These are phyloP conservation scores for Ogataea populi-albae DNA, from an alignment of 805 yeast species.

Conservation along the genomic window DNA sequence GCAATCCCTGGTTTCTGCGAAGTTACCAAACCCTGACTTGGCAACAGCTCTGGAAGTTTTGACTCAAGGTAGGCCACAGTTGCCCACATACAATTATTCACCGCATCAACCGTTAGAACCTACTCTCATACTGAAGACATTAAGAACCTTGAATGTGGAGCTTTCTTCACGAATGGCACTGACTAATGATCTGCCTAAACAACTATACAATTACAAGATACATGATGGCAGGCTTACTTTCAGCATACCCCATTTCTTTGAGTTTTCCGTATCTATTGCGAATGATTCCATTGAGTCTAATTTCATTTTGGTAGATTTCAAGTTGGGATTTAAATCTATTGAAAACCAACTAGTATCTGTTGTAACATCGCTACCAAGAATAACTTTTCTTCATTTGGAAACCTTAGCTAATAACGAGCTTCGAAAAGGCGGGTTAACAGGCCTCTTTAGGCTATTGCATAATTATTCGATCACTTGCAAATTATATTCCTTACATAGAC, in stretches of 20 bases:
- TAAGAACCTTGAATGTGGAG: conserved; percentile 68
- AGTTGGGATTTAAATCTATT: conserved; percentile 53
- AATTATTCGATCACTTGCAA: conserved; percentile 63
- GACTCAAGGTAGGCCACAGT: conserved; percentile 69
- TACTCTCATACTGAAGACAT: conserved; percentile 53
- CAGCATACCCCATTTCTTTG: conserved; percentile 60
- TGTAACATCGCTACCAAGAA: conserved; percentile 28
- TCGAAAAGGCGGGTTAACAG: conserved; percentile 42
- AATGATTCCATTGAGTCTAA: conserved; percentile 57
- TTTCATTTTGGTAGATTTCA: conserved; percentile 75
- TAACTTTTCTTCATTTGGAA: conserved; percentile 46
- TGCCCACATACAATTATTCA: conserved; percentile 61
- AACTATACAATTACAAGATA: conserved; percentile 61
- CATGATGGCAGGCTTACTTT: conserved; percentile 75
- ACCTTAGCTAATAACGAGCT: conserved; percentile 53
- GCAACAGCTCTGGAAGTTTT: conserved; percentile 85
- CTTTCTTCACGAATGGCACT: conserved; percentile 74
- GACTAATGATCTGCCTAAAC: conserved; percentile 58
- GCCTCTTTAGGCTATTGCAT: conserved; percentile 55
- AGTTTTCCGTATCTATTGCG: conserved; percentile 74
- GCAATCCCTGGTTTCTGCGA: conserved; percentile 77
- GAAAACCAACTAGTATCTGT: conserved; percentile 30
- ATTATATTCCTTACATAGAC: conserved; percentile 56
- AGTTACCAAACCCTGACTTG: conserved; percentile 87
- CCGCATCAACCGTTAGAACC: conserved; percentile 50